Evolutionary conservation across 1,284 basidiomycete species (phyloP).

Genomic region (Austroboletus novae-zelandiae): DNA sequence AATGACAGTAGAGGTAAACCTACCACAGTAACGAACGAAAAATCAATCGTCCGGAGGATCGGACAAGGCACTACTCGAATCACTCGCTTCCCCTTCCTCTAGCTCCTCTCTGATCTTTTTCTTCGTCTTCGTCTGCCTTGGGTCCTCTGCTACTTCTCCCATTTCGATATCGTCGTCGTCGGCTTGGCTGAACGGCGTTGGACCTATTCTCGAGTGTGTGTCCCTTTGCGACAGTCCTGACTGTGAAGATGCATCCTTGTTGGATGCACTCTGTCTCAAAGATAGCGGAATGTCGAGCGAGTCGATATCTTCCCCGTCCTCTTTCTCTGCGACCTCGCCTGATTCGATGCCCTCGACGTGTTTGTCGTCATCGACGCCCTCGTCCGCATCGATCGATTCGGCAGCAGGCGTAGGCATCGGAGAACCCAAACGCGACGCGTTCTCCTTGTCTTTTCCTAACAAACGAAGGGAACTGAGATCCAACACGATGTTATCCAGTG

Average conservation of each 20-base stretch:
- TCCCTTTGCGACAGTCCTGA: conserved; percentile 31
- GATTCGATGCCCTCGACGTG: conserved; percentile 37
- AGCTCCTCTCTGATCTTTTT: conserved; percentile 64
- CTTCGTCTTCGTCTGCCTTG: conserved; percentile 46
- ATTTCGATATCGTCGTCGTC: conserved; percentile 73
- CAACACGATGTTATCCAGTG: conserved; percentile 61
- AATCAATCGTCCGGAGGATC: conserved; percentile 53
- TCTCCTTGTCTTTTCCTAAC: conserved; percentile 63
- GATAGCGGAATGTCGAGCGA: conserved; percentile 35
- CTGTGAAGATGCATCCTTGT: conserved; percentile 36
- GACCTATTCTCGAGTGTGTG: conserved; percentile 17
- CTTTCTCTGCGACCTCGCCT: conserved; percentile 37
- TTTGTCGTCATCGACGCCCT: conserved; percentile 39
- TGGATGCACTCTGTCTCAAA: conserved; percentile 34
- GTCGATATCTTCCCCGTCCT: conserved; percentile 36
- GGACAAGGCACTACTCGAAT: conserved; percentile 70
- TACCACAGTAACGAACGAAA: conserved; percentile 25
- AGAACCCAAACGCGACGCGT: conserved; percentile 40
- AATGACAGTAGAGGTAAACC: conserved; percentile 60
- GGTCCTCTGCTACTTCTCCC: conserved; percentile 79
- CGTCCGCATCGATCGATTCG: conserved; percentile 36
- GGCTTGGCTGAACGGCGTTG: conserved; percentile 21
- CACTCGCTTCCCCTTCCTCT: conserved; percentile 82
- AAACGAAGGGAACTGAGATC: conserved; percentile 61
- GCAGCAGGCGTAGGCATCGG: conserved; percentile 47